These are phyloP conservation scores for Sporothrix curviconia DNA, from an alignment of 2,329 filamentous ascomycete species.

Conservation along the genomic window DNA sequence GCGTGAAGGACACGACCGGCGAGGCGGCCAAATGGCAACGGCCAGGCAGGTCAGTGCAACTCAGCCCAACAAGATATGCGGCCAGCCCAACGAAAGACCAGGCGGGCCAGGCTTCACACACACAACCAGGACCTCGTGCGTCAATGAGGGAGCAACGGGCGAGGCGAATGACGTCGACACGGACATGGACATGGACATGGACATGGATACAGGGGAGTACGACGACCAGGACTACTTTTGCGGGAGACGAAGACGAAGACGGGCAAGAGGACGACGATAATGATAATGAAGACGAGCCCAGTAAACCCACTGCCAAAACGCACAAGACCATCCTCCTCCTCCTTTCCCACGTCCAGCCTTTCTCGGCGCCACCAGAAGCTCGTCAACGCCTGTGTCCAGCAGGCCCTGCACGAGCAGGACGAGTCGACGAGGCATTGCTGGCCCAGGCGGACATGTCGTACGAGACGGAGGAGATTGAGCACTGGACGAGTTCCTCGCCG, in stretches of 20 bases:
- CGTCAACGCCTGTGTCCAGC: constrained; percentile 15
- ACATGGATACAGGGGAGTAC: constrained; percentile 18
- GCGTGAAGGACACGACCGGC: constrained; percentile 30
- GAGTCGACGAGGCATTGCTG: constrained; percentile 13
- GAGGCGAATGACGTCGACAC: constrained; percentile 22
- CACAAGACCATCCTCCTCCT: no score
- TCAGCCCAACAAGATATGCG: no score
- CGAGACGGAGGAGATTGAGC: constrained; percentile 11
- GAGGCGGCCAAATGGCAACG: no score
- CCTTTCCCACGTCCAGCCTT: no score
- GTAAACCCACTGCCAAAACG: no score
- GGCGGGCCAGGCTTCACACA: constrained; percentile 2
- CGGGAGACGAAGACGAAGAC: constrained; percentile 10
- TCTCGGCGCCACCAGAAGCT: constrained; percentile 11
- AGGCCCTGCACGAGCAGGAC: constrained; percentile 20
- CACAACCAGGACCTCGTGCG: background rate
- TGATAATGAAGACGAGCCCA: background rate
- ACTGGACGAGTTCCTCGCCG: constrained; percentile 16
- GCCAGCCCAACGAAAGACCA: no score
- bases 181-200: constrained; percentile 1
- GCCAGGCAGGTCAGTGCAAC: no score
- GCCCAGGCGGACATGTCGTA: constrained; percentile 16
- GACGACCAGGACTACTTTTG: constrained; percentile 16
- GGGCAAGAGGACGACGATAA: background rate
- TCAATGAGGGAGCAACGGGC: constrained; percentile 28